phyloP scores from a whole-genome alignment of 2,329 filamentous ascomycete species.

The Alternaria sp. region DNA sequence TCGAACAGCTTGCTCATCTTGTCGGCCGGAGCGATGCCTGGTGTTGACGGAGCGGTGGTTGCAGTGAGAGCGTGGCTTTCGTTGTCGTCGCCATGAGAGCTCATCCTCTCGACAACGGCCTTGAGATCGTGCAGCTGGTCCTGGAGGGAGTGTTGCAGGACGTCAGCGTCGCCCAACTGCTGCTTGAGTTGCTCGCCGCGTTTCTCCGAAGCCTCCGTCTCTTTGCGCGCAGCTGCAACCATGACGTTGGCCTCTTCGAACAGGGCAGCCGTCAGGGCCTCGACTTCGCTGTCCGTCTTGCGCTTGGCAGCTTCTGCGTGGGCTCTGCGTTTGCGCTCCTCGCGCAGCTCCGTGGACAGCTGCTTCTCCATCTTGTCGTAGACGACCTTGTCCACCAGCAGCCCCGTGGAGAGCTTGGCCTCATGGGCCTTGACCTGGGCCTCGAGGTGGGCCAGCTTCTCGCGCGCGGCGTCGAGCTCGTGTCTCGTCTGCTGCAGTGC shows the following conservation, averaged over 20 bases:
- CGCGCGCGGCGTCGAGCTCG: conserved; percentile 76
- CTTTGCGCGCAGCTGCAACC: conserved; percentile 87
- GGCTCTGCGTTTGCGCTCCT: conserved; percentile 50
- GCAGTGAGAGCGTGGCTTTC: conserved; percentile 70
- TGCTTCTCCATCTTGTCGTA: conserved; percentile 64
- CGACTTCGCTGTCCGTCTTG: conserved; percentile 89
- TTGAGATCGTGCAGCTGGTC: conserved; percentile 94
- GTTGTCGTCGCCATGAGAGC: conserved; percentile 73
- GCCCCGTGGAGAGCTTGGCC: conserved; percentile 71
- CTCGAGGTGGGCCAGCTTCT: conserved; percentile 73
- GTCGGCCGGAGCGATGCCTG: conserved; percentile 65
- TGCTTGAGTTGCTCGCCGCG: conserved; percentile 87
- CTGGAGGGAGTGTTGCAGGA: conserved; percentile 84
- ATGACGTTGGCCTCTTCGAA: conserved; percentile 99
- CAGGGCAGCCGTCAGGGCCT: conserved; percentile 87
- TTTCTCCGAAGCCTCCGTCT: conserved; percentile 79
- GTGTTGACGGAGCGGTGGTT: conserved; percentile 75
- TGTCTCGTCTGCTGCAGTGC: conserved; percentile 80
- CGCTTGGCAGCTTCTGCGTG: conserved; percentile 71
- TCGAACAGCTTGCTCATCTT: conserved; percentile 69
- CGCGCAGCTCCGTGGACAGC: conserved; percentile 50
- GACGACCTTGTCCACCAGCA: conserved; percentile 76
- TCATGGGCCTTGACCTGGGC: conserved; percentile 71
- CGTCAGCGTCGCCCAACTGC: conserved; percentile 86
- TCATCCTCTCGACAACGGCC: conserved; percentile 87